These are phyloP conservation scores for Aotearoamyces nothofagi DNA, from an alignment of 2,329 filamentous ascomycete genomes.

Conservation along the genomic window DNA sequence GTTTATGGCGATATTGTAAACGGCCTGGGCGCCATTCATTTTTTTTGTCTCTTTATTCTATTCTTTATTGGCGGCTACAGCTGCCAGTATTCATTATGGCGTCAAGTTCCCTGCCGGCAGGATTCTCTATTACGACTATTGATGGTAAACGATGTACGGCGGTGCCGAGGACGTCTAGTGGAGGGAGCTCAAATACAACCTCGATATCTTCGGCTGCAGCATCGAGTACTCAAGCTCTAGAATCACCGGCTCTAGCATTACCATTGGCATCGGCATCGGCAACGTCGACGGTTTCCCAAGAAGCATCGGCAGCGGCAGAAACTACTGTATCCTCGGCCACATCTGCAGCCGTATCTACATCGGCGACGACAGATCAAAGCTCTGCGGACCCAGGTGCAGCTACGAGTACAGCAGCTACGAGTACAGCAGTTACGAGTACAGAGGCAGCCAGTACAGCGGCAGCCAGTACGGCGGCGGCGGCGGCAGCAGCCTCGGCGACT, in stretches of 20 bases:
- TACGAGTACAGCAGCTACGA: too few species aligned
- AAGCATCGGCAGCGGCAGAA: neutral
- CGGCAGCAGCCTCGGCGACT: too few species aligned
- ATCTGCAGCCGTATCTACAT: neutral
- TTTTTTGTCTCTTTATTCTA: too few species aligned
- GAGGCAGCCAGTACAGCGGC: too few species aligned
- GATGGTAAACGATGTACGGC: slow-evolving; percentile 33
- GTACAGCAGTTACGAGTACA: too few species aligned
- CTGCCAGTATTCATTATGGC: slow-evolving; percentile 2
- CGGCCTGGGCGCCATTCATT: too few species aligned
- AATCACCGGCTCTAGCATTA: slow-evolving; percentile 4
- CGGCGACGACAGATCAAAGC: too few species aligned
- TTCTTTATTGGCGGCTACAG: slow-evolving; percentile 2
- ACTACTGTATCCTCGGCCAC: neutral
- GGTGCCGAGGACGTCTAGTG: slow-evolving; percentile 21
- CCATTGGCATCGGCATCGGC: neutral
- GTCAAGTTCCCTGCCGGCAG: slow-evolving; percentile 19
- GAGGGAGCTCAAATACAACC: slow-evolving; percentile 1
- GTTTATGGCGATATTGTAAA: too few species aligned
- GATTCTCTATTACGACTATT: slow-evolving; percentile 30
- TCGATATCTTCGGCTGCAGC: slow-evolving; percentile 5
- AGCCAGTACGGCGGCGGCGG: too few species aligned
- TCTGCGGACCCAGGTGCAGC: too few species aligned
- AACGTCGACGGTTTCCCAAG: neutral
- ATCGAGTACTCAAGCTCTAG: slow-evolving; percentile 4